Evolutionary conservation across 371 early-diverging fungal genomes (phyloP), one percentile per base, ranked within the genome.

Genomic region (Mucor saturninus): DNA sequence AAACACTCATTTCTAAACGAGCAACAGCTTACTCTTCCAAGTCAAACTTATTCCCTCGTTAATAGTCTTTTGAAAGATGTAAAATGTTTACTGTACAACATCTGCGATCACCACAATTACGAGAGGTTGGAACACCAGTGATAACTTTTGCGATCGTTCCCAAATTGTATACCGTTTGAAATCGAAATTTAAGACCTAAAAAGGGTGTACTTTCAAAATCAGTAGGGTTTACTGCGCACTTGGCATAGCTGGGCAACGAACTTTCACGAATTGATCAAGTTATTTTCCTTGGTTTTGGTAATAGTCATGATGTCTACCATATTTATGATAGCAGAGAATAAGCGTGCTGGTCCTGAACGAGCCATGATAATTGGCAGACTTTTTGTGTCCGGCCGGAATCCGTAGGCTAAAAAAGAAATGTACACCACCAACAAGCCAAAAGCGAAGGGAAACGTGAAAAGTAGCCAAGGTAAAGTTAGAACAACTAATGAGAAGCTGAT

Each of bases 191-290:
- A 62, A 62, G 56, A 62, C 28, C 40, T 54, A 21, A 51, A 63
- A 56, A 56, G 56, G 30, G 56, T 56, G 57, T 57, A 63, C 9
- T 51, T 56, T 15, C 52, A 52, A 51, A 63, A 26, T 43, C 63
- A 63, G 43, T 63, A 52, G 42, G 56, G 56, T 43, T 63, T 63
- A n/a, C 42, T 56, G 56, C 63, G 63, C 9, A 62, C 0, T 11
- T 62, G 63, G 1, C 56, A 0, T 56, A 62, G 56, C 21, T 62
- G 56, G 30, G 21, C 2, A 11, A 62, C 9, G 62, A 50, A 50
- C 42, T 62, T 15, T 40, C 56, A 56, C 28, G 49, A 56, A 56
- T 62, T 56, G 62, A 62, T 62, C 13, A 42, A 62, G 0, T 4
- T 56, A 1, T 40, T 50, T 21, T 4, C 51, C 9, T 62, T 55